Evolutionary conservation across 495 filamentous ascomycete species (phyloP).

Genomic region (Penicillium waksmanii): DNA sequence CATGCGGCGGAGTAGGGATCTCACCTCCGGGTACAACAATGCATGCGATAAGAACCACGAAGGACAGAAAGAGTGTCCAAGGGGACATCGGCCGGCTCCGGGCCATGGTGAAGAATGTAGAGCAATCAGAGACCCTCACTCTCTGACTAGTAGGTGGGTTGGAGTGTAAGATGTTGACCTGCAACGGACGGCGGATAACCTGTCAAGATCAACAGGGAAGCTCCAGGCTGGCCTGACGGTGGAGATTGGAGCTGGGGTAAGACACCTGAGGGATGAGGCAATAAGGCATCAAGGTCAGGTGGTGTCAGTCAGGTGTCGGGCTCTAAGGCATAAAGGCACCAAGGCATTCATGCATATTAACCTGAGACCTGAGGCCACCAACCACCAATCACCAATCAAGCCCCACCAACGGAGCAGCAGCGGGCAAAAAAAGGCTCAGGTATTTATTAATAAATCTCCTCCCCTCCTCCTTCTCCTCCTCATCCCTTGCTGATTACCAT

Average conservation of each 20-base stretch:
- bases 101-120: slow-evolving; percentile 39
- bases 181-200: slow-evolving; percentile 41
- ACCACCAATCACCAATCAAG: slow-evolving; percentile 13
- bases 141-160: slow-evolving; percentile 28
- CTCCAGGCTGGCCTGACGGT: slow-evolving; percentile 49
- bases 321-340: neutral
- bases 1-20: slow-evolving; percentile 6
- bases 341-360: neutral
- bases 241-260: slow-evolving; percentile 33
- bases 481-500: slow-evolving; percentile 31
- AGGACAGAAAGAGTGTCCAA: slow-evolving; percentile 58
- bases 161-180: slow-evolving; percentile 29
- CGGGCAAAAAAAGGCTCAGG: slow-evolving; percentile 27
- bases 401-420: slow-evolving; percentile 29
- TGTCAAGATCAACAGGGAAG: slow-evolving; percentile 27
- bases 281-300: slow-evolving; percentile 8
- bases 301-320: no score
- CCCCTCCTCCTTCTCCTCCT: slow-evolving; percentile 35
- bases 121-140: slow-evolving; percentile 45
- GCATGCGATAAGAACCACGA: slow-evolving; percentile 44
- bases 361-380: no score
- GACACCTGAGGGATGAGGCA: slow-evolving; percentile 31
- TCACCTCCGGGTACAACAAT: slow-evolving; percentile 45
- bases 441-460: slow-evolving; percentile 36
- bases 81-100: slow-evolving; percentile 52